These are phyloP conservation scores for Penicillium occitanis DNA, from an alignment of 2,329 filamentous ascomycete genomes.

Conservation along the genomic window DNA sequence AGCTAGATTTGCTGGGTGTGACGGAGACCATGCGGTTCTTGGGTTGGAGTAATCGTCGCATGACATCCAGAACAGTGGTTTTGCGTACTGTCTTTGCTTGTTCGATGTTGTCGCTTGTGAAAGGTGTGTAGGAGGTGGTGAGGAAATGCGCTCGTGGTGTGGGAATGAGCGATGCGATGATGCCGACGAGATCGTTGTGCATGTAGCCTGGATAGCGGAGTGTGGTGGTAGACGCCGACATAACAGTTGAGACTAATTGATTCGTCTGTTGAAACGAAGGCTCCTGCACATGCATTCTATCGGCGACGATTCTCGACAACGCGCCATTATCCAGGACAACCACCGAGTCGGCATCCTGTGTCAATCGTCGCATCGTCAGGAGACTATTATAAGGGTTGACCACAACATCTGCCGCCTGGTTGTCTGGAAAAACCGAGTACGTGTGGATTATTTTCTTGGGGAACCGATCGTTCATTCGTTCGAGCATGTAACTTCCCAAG, in stretches of 20 bases:
- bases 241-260: constrained; percentile 94
- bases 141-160: constrained; percentile 97
- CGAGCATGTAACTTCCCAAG: constrained; percentile 90
- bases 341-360: constrained; percentile 95
- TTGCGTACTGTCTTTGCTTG: constrained; percentile 97
- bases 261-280: constrained; percentile 98
- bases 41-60: constrained; percentile 90
- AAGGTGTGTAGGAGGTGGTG: constrained; percentile 97
- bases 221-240: constrained; percentile 97
- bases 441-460: constrained; percentile 99
- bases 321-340: constrained; percentile 94
- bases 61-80: constrained; percentile 96
- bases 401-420: constrained; percentile 84
- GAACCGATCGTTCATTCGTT: constrained; percentile 93
- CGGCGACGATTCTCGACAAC: constrained; percentile 87
- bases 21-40: constrained; percentile 99
- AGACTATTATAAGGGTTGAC: constrained; percentile 98
- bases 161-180: constrained; percentile 91
- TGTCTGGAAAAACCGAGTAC: constrained; percentile 97
- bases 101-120: constrained; percentile 93
- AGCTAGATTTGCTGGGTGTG: constrained; percentile 91
- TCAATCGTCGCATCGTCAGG: constrained; percentile 83
- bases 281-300: constrained; percentile 90
- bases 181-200: constrained; percentile 98
- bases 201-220: constrained; percentile 97